Conservation (phyloP, 768 basidiomycete species). For the Kwoniella sp. region DNA sequence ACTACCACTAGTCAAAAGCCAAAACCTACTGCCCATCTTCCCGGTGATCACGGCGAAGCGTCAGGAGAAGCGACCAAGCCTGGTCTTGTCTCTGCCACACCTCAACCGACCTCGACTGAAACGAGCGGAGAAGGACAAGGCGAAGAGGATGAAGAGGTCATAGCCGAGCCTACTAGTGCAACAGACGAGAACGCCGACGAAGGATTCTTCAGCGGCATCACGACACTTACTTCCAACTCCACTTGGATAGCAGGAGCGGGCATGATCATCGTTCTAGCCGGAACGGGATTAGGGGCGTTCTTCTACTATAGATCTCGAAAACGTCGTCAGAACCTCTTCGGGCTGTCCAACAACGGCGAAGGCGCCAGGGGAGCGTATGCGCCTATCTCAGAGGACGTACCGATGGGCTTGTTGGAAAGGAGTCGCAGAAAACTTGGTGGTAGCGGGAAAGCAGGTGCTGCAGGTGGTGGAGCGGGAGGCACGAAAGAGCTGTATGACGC, state of each 20-base stretch:
- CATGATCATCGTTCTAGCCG: constrained; percentile 77
- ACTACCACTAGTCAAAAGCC: constrained; percentile 66
- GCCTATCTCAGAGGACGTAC: constrained; percentile 64
- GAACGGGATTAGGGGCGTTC: constrained; percentile 69
- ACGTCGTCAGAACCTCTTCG: constrained; percentile 57
- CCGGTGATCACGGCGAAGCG: constrained; percentile 78
- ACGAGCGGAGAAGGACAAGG: constrained; percentile 2
- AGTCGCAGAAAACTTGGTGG: constrained; percentile 56
- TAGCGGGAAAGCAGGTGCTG: constrained; percentile 51
- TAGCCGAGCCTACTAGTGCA: constrained; percentile 34
- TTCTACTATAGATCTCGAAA: constrained; percentile 72
- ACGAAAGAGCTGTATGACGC: constrained; percentile 95
- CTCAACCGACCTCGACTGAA: constrained; percentile 15
- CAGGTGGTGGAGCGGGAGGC: constrained; percentile 51
- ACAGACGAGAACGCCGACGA: constrained; percentile 42
- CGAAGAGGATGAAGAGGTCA: constrained; percentile 48
- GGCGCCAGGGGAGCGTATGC: constrained; percentile 52
- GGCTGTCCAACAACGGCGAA: constrained; percentile 61
- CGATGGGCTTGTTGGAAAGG: constrained; percentile 70
- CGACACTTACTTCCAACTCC: constrained; percentile 61
- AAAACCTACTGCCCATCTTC: constrained; percentile 85
- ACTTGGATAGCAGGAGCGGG: constrained; percentile 89
- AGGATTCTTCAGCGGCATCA: constrained; percentile 52
- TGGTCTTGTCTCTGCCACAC: constrained; percentile 45
- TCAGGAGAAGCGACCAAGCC: constrained; percentile 80